A percentile compares a stretch with the other conserved stretches of the same genome.
Conservation (phyloP, 768 basidiomycete genomes). For the Amanita rubescens region DNA sequence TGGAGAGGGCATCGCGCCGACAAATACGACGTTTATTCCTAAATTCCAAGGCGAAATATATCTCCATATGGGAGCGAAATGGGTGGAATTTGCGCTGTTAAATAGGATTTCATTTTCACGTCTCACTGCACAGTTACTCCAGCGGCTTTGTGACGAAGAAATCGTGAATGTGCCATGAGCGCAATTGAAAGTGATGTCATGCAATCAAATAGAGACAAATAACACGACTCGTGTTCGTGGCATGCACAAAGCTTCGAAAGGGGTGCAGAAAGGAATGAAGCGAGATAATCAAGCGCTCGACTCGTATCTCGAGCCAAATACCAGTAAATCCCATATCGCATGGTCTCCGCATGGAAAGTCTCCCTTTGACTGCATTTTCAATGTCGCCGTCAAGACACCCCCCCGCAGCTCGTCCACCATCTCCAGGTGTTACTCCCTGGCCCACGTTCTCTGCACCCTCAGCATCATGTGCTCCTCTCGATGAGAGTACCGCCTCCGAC, state of each 20-base stretch:
- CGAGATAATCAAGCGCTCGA: background rate
- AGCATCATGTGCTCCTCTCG: constrained; percentile 14
- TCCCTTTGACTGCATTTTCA: constrained; percentile 27
- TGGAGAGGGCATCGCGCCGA: too few species aligned
- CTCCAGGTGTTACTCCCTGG: constrained; percentile 46
- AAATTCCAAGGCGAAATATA: too few species aligned
- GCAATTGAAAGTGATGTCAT: too few species aligned
- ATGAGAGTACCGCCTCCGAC: constrained; percentile 29
- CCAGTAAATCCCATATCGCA: constrained; percentile 29
- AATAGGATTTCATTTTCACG: too few species aligned
- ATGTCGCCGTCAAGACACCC: constrained; percentile 39
- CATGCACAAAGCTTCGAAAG: too few species aligned
- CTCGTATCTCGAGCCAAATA: constrained; percentile 6
- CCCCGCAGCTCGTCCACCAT: constrained; percentile 47
- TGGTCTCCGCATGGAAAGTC: constrained; percentile 32
- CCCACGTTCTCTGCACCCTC: constrained; percentile 34
- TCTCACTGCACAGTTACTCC: too few species aligned
- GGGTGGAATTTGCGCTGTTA: too few species aligned
- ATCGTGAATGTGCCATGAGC: too few species aligned
- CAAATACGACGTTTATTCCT: too few species aligned
- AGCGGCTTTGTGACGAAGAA: too few species aligned
- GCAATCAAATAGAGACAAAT: background rate
- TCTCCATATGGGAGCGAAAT: too few species aligned
- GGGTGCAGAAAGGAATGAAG: too few species aligned
- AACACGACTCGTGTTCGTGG: background rate